Evolutionary conservation across 2,329 filamentous ascomycete species (phyloP).

Genomic region (Lanzia echinophila): DNA sequence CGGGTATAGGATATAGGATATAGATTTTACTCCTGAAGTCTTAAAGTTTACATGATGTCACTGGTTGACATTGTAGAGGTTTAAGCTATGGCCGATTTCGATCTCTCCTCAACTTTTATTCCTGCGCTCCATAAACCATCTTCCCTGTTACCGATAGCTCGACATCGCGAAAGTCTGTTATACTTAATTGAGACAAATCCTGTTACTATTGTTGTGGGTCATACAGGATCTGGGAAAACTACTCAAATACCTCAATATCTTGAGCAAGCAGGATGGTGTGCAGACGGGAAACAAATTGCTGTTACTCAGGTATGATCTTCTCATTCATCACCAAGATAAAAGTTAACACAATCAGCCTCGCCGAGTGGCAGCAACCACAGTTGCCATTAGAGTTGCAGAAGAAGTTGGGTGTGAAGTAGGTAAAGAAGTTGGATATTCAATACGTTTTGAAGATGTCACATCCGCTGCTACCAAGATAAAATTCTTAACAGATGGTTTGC

Average conservation of each 20-base stretch:
- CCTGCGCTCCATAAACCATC: conserved; percentile 81
- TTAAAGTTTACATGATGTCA: not conserved
- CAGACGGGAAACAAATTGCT: conserved; percentile 73
- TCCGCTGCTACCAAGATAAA: conserved; percentile 83
- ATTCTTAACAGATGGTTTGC: conserved; percentile 87
- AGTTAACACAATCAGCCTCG: conserved; percentile 55
- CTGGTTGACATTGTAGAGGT: not conserved
- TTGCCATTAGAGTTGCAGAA: conserved; percentile 81
- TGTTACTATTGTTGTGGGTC: conserved; percentile 83
- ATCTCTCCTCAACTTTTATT: conserved; percentile 57
- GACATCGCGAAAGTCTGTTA: conserved; percentile 70
- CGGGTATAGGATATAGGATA: not conserved
- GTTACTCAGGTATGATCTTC: conserved; percentile 69
- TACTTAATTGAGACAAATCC: conserved; percentile 81
- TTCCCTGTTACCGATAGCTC: conserved; percentile 77
- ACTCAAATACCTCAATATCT: conserved; percentile 93
- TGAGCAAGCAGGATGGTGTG: conserved; percentile 82
- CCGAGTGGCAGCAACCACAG: conserved; percentile 83
- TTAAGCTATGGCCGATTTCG: conserved; percentile 40
- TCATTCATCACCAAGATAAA: not conserved
- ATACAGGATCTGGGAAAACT: conserved; percentile 92
- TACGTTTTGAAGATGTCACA: conserved; percentile 86
- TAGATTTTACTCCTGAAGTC: not conserved
- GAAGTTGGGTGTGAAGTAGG: conserved; percentile 82
- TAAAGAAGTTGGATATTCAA: conserved; percentile 88